Evolutionary conservation across 2,329 filamentous ascomycete species (phyloP).

Genomic region (Stagonosporopsis tanaceti): DNA sequence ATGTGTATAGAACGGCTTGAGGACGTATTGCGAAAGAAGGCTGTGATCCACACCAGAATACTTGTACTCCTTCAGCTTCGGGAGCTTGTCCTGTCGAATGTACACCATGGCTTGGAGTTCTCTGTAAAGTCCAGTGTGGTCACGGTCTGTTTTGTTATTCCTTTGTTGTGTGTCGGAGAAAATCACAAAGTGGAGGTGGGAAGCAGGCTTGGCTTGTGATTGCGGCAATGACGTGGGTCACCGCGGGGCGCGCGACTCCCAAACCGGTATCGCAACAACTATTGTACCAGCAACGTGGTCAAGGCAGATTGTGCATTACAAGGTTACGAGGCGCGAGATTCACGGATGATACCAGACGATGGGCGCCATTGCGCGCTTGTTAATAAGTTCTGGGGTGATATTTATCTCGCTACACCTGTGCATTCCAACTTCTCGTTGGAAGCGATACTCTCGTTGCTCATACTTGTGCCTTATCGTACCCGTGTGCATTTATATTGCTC

Average conservation of each 20-base stretch:
- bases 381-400: neutral
- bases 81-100: conserved; percentile 89
- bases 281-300: neutral
- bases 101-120: conserved; percentile 75
- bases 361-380: neutral
- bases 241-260: conserved; percentile 14
- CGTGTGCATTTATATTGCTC: neutral
- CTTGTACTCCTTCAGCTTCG: conserved; percentile 91
- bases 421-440: neutral
- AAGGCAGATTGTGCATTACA: neutral
- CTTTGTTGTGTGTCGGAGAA: conserved; percentile 19
- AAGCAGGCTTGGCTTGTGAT: conserved; percentile 37
- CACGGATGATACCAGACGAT: neutral
- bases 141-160: conserved; percentile 18
- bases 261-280: conserved; percentile 14
- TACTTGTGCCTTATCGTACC: neutral
- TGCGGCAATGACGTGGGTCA: conserved; percentile 42
- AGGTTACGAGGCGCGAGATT: neutral
- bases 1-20: conserved; percentile 98
- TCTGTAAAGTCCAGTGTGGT: conserved; percentile 7
- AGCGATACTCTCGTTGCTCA: neutral
- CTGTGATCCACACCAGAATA: conserved; percentile 93
- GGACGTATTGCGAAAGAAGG: conserved; percentile 85
- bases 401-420: neutral
- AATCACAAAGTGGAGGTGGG: conserved; percentile 19